A percentile compares a stretch with the other conserved stretches of the same genome.
These are phyloP conservation scores for Xanthoceras sorbifolium DNA, from an alignment of 345 rosid species.

Conservation along the genomic window DNA sequence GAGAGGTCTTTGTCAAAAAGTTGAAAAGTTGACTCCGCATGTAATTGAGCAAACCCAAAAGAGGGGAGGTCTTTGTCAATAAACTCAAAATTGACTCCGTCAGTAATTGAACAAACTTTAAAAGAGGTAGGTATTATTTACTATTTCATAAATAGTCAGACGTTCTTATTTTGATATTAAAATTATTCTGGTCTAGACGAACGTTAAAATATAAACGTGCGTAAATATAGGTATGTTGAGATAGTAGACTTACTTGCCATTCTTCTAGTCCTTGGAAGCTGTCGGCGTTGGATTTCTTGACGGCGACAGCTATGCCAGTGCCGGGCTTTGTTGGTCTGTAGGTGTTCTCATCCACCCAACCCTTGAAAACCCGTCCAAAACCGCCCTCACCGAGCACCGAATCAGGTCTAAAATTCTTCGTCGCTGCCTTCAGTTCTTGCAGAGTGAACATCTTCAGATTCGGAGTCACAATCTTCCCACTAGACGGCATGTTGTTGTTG, in stretches of 20 bases:
- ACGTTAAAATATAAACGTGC: too few relatives aligned
- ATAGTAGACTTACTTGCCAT: conserved; percentile 62
- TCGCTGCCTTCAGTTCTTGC: conserved; percentile 57
- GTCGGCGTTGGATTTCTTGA: conserved; percentile 76
- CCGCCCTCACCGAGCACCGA: conserved; percentile 88
- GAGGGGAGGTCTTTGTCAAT: too few relatives aligned
- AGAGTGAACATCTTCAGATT: conserved; percentile 60
- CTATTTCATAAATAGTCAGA: too few relatives aligned
- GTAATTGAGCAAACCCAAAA: too few relatives aligned
- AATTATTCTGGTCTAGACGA: too few relatives aligned
- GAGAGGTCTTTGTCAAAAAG: too few relatives aligned
- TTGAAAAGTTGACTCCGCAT: too few relatives aligned
- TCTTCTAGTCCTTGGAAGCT: conserved; percentile 73
- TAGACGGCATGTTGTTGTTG: neutral
- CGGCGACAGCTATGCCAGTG: conserved; percentile 77
- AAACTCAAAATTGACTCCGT: too few relatives aligned
- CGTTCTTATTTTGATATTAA: too few relatives aligned
- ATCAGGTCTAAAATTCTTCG: conserved; percentile 75
- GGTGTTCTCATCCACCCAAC: conserved; percentile 73
- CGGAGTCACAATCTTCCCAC: conserved; percentile 27
- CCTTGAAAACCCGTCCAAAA: conserved; percentile 83
- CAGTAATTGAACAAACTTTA: too few relatives aligned
- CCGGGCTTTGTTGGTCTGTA: conserved; percentile 63
- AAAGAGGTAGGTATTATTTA: too few relatives aligned
- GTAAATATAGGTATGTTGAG: too few relatives aligned